These are phyloP conservation scores for Perkinsus marinus DNA, from an alignment of 169 alveolate species.

Conservation along the genomic window DNA sequence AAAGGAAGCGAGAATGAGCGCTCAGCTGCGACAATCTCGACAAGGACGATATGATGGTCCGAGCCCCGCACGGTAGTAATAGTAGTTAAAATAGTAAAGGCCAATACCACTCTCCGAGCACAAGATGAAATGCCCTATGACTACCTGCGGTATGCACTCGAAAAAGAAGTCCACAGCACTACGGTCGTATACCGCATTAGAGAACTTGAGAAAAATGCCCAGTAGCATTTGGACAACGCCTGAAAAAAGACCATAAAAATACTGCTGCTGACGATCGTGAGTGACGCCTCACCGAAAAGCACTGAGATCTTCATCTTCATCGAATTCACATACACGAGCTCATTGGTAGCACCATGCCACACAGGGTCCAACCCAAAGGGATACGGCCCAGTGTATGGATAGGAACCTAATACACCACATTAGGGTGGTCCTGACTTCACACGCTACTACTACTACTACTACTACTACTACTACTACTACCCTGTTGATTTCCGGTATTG, in stretches of 20 bases:
- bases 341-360: constrained; percentile 93
- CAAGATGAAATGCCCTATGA: too few relatives aligned
- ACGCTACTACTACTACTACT: too few relatives aligned
- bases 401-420: too few relatives aligned
- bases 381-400: constrained; percentile 46
- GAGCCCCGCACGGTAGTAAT: too few relatives aligned
- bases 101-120: too few relatives aligned
- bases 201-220: neutral
- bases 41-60: too few relatives aligned
- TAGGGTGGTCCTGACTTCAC: too few relatives aligned
- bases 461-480: neutral
- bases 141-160: constrained; percentile 85
- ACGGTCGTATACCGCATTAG: constrained; percentile 76
- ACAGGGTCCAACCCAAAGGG: constrained; percentile 94
- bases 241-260: too few relatives aligned
- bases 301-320: constrained; percentile 97
- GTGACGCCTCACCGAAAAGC: constrained; percentile 16
- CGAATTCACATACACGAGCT: constrained; percentile 83
- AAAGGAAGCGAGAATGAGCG: neutral
- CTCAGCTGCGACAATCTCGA: too few relatives aligned
- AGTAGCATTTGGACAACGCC: neutral
- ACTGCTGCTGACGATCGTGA: too few relatives aligned
- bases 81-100: too few relatives aligned
- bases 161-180: constrained; percentile 75
- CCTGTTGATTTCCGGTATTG: neutral